Evolutionary conservation across 805 yeast species (phyloP).

Genomic region (Saccharomyces eubayanus): DNA sequence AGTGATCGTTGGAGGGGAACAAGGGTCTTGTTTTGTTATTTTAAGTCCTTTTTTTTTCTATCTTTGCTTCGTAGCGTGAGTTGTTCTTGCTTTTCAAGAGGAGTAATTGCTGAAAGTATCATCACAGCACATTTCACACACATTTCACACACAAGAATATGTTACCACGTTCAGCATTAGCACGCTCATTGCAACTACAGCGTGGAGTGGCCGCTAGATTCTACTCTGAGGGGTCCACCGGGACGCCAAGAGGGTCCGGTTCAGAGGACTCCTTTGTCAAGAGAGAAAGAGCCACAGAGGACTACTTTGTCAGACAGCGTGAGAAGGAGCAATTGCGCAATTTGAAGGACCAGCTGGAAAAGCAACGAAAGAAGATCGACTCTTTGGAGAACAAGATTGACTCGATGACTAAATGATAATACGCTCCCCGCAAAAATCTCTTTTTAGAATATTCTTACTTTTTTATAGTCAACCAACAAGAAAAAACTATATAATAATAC

Average conservation of each 20-base stretch:
- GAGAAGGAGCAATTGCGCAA: conserved; percentile 80
- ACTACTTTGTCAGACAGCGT: conserved; percentile 73
- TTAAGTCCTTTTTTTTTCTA: not conserved
- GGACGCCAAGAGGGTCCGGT: conserved; percentile 42
- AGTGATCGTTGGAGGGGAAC: not conserved
- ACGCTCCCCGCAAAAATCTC: not conserved
- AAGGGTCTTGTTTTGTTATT: not conserved
- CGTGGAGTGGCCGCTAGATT: conserved; percentile 19
- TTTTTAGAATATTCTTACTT: not conserved
- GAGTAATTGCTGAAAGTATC: not conserved
- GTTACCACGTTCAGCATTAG: conserved; percentile 24
- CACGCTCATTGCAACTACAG: conserved; percentile 19
- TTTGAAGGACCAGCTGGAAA: conserved; percentile 65
- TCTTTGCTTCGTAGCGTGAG: not conserved
- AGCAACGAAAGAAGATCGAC: conserved; percentile 59
- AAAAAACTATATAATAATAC: not conserved
- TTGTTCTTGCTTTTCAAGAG: not conserved
- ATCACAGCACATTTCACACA: not conserved
- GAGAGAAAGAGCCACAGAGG: conserved; percentile 91
- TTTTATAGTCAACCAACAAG: not conserved
- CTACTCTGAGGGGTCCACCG: conserved; percentile 52
- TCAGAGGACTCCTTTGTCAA: conserved; percentile 58
- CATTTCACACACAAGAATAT: conserved; percentile 4
- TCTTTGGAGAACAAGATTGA: conserved; percentile 40
- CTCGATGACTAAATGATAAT: conserved; percentile 13